Percentiles rank a stretch among this genome's conserved stretches.
These are phyloP conservation scores for Castanospermum australe DNA, from an alignment of 306 rosid genomes.

Conservation along the genomic window DNA sequence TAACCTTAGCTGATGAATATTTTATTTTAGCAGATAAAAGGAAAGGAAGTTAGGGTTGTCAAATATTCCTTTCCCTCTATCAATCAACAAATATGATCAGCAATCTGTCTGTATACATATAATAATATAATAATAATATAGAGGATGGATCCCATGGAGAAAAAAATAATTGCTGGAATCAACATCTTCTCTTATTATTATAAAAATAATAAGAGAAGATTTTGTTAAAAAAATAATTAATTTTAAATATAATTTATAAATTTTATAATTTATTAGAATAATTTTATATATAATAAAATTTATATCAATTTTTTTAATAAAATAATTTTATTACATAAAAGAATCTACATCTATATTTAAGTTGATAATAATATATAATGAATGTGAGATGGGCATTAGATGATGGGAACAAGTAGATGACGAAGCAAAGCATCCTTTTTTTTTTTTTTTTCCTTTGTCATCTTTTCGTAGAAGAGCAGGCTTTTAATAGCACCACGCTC, in stretches of 20 bases:
- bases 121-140: not conserved
- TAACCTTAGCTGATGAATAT: conserved; percentile 12
- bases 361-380: not conserved
- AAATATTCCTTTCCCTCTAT: conserved; percentile 34
- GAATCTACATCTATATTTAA: too few relatives aligned
- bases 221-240: too few relatives aligned
- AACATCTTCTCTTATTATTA: too few relatives aligned
- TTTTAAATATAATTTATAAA: too few relatives aligned
- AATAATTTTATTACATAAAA: too few relatives aligned
- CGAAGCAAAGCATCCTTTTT: conserved; percentile 48
- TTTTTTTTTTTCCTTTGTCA: conserved; percentile 34
- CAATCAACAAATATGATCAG: conserved; percentile 1
- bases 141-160: conserved; percentile 22
- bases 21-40: conserved; percentile 20
- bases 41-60: conserved; percentile 24
- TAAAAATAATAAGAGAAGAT: too few relatives aligned
- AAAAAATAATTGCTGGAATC: conserved; percentile 29
- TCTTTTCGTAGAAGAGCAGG: conserved; percentile 70
- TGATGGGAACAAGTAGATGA: conserved; percentile 42
- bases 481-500: conserved; percentile 66
- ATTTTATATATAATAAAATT: too few relatives aligned
- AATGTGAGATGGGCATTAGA: conserved; percentile 30
- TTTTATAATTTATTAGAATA: too few relatives aligned
- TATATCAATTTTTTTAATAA: too few relatives aligned
- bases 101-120: not conserved